Evolutionary conservation across 73 alveolate species (phyloP).

Genomic region (Blepharisma stoltei): DNA sequence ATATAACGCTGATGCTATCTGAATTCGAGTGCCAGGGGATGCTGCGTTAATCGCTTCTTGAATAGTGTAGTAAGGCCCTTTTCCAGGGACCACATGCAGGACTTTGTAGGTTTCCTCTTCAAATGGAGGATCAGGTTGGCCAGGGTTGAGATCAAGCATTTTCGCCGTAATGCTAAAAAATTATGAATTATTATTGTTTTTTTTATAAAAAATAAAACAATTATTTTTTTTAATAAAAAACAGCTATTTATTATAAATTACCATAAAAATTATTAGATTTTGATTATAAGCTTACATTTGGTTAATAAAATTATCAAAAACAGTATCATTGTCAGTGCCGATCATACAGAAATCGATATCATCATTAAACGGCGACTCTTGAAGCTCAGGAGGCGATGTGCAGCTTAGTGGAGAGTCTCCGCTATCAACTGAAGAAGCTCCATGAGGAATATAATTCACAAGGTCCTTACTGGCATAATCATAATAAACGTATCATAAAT

Average conservation of each 20-base stretch:
- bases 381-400: not conserved
- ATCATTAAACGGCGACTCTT: not conserved
- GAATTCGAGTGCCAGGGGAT: constrained; percentile 3
- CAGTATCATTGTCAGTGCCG: constrained; percentile 6
- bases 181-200: too few relatives aligned
- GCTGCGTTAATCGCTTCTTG: constrained; percentile 28
- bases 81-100: constrained; percentile 26
- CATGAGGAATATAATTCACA: constrained; percentile 21
- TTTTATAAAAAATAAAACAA: too few relatives aligned
- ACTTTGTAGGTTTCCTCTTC: constrained; percentile 18
- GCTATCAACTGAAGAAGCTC: constrained; percentile 1
- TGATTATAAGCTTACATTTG: not conserved
- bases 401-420: constrained; percentile 11
- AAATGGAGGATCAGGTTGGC: constrained; percentile 32
- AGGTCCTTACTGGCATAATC: constrained; percentile 25
- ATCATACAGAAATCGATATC: constrained; percentile 15
- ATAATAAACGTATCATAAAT: constrained; percentile 7
- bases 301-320: constrained; percentile 14
- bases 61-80: constrained; percentile 22
- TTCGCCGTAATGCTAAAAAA: too few relatives aligned
- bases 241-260: too few relatives aligned
- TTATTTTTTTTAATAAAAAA: too few relatives aligned
- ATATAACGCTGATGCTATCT: not conserved
- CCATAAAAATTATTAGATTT: too few relatives aligned
- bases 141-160: constrained; percentile 5